A percentile compares a stretch with the other conserved stretches of the same genome.
Evolutionary conservation across 2,329 filamentous ascomycete genomes (phyloP).

Genomic region (Pseudocercospora musae): DNA sequence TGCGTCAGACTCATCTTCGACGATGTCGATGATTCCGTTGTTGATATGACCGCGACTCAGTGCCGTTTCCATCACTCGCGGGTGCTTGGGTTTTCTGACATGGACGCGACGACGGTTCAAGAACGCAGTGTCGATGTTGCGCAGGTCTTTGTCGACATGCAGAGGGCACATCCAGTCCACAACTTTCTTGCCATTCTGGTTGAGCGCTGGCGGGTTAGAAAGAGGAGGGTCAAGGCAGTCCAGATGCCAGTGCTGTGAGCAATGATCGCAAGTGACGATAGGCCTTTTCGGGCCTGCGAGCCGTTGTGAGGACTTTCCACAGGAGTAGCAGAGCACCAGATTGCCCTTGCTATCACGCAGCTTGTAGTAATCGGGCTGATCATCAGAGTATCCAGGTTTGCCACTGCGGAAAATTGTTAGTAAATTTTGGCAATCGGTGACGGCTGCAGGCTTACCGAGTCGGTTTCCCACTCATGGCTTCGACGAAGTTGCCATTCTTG

Average conservation of each 20-base stretch:
- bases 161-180: conserved; percentile 83
- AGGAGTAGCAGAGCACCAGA: conserved; percentile 72
- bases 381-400: conserved; percentile 45
- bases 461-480: conserved; percentile 54
- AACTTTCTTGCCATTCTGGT: conserved; percentile 53
- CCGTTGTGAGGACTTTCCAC: conserved; percentile 58
- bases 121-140: conserved; percentile 48
- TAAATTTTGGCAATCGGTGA: conserved; percentile 3
- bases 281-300: conserved; percentile 52
- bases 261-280: conserved; percentile 84
- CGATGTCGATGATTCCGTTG: conserved; percentile 48
- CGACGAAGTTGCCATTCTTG: conserved; percentile 75
- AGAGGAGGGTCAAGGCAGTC: conserved; percentile 87
- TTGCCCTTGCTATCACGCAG: conserved; percentile 67
- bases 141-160: conserved; percentile 75
- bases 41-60: conserved; percentile 60
- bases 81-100: conserved; percentile 50
- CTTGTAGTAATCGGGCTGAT: conserved; percentile 32
- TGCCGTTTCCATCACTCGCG: conserved; percentile 46
- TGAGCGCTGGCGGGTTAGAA: conserved; percentile 67
- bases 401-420: conserved; percentile 18
- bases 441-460: conserved; percentile 52
- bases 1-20: conserved; percentile 42
- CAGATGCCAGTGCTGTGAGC: conserved; percentile 80
- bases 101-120: conserved; percentile 38